Base-by-base conservation (phyloP, 192 early-diverging fungal species). In the Coemansia sp. region DNA sequence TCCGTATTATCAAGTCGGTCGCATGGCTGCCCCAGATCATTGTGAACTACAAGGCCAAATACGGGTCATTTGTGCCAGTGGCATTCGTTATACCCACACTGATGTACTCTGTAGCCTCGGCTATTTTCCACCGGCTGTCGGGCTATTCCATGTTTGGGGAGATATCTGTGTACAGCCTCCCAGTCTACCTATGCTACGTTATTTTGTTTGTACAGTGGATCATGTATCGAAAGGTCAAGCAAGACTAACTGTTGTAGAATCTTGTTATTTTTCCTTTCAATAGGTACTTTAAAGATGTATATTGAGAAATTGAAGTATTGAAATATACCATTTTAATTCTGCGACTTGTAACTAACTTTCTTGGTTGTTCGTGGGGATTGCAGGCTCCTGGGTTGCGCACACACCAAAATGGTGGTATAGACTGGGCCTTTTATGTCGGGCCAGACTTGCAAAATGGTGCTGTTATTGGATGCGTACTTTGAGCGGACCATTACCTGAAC, bases 401-500 rank as follows among this genome's bases (percentile, higher is more conserved):
- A 65, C 88, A 91, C 90, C 90, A 91, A 30, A 91, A 75, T 0
- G 90, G 92, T 79, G 75, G 68, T 86, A 85, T 86, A n/a, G n/a
- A n/a, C n/a, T n/a, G n/a, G n/a, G n/a, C n/a, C n/a, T n/a, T n/a
- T n/a, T n/a, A n/a, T n/a, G n/a, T n/a, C n/a, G n/a, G n/a, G n/a
- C 89, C 92, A 92, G 39, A 89, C 85, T 63, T 93, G 89, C 17
- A 90, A 55, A 11, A 91, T 75, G 3, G 84, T 87, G 46, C 89
- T 84, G 66, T 89, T 89, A 60, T 69, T 68, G n/a, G 90, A 73
- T 9, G 70, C 38, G 49, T 84, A 74, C 55, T 86, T 75, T 64
- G 83, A 78, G 53, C 86, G 72, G 37, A 35, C 33, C 33, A 35
- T 35, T 4, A 7, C 33, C 1, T 35, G 33, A 35, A 35, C 5